Base-by-base conservation (phyloP, 805 yeast species). In the Teunomyces panamensis region DNA sequence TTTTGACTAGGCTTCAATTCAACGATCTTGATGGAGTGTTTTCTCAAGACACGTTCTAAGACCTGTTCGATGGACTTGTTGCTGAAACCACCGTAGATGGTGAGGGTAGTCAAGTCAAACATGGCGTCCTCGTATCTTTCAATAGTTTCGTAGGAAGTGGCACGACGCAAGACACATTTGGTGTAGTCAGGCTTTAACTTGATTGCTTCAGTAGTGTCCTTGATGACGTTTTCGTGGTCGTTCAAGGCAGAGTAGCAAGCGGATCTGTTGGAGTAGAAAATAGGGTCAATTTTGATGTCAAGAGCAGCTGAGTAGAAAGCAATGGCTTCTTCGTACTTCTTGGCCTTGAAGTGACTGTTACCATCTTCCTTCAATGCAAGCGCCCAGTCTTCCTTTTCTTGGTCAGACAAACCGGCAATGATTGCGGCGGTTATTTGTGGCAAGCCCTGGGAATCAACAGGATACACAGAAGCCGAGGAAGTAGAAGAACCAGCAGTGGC, bases 161-260 rank as follows among this genome's bases (percentile, higher is more conserved):
- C 97, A 69, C 99, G 86, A 71, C 99, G 89, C 60, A 89, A 74
- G 53, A 90, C 75, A 68, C 97, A 94, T 74, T 94, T 94, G 60
- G 88, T 74, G 71, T 94, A 92, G 64, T 87, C 92, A 9, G 96
- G 96, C 65, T 89, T 87, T 59, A 92, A 72, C 58, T 83, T 78
- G 59, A 94, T 78, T 27, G 98, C 99, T 51, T 78, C 79, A 16
- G 96, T 81, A 48, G 97, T 87, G 66, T 90, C 97, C 56, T 83
- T 87, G 53, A 94, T 78, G 42, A 91, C 96, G 64, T 89, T 85
- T 58, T 88, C 89, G 64, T 81, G 83, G 52, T 90, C 81, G 54
- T 83, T 80, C 56, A 88, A 74, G 7, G 95, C 89, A 44, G 91
- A 87, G 71, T 87, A 87, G 70, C 97, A 92, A 13, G 99, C 99